A percentile compares a stretch with the other conserved stretches of the same genome.
Conservation (phyloP, 164 flowering plant species). For the Saururus chinensis region DNA sequence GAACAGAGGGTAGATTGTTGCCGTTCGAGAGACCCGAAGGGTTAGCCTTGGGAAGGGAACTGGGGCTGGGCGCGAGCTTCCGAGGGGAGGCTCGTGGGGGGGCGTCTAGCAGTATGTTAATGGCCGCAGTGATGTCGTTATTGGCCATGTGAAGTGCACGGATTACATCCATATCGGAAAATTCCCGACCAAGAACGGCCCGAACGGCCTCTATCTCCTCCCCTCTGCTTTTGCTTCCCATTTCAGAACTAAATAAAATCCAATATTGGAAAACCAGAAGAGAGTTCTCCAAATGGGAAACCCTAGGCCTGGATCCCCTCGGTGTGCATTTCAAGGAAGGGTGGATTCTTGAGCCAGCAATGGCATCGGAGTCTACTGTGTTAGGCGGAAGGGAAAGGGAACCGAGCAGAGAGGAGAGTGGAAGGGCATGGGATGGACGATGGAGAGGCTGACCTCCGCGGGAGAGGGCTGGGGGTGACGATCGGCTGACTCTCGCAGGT, state of each 20-base stretch:
- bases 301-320: too few species aligned
- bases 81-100: constrained; percentile 16
- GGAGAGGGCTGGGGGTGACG: too few species aligned
- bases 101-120: constrained; percentile 79
- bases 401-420: too few species aligned
- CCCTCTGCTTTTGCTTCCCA: constrained; percentile 57
- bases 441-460: too few species aligned
- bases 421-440: too few species aligned
- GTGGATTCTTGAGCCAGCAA: too few species aligned
- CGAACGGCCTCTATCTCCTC: constrained; percentile 53
- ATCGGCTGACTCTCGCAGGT: too few species aligned
- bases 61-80: neutral
- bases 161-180: constrained; percentile 81
- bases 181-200: constrained; percentile 60
- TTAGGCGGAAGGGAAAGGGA: too few species aligned
- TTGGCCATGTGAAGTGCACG: constrained; percentile 95
- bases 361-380: too few species aligned
- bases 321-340: too few species aligned
- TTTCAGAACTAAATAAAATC: constrained; percentile 1
- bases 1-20: neutral
- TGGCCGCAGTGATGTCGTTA: constrained; percentile 74
- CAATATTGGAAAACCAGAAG: too few species aligned
- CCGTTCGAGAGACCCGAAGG: neutral
- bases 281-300: too few species aligned
- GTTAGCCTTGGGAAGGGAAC: neutral